These are phyloP conservation scores for Withania somnifera DNA, from an alignment of 305 asterid species.

Conservation along the genomic window DNA sequence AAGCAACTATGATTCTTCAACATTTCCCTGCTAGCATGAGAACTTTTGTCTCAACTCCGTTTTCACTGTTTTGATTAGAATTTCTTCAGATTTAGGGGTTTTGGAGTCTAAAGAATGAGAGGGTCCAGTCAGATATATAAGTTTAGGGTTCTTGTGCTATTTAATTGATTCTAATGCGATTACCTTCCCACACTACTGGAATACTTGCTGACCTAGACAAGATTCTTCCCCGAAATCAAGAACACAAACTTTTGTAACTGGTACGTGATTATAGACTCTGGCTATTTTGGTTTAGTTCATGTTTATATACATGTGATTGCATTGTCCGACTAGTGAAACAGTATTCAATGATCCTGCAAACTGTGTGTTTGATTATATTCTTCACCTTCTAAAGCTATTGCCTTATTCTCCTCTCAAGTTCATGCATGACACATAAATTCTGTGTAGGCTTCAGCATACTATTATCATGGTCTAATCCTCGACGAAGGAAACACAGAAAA, in stretches of 20 bases:
- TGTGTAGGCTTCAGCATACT: constrained; percentile 82
- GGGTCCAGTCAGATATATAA: neutral
- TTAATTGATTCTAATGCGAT: neutral
- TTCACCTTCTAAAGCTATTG: neutral
- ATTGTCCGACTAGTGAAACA: too few species aligned
- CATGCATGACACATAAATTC: neutral
- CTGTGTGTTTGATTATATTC: neutral
- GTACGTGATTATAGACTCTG: too few species aligned
- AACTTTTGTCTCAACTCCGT: neutral
- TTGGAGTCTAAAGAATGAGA: neutral
- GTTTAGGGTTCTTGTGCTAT: neutral
- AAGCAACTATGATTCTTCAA: neutral
- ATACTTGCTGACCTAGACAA: neutral
- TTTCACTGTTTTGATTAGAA: neutral
- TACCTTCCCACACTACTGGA: neutral
- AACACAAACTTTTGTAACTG: too few species aligned
- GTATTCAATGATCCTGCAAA: too few species aligned
- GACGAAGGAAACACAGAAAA: constrained; percentile 97
- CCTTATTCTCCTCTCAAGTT: neutral
- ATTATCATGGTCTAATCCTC: constrained; percentile 94
- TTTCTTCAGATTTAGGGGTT: neutral
- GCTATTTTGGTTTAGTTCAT: too few species aligned
- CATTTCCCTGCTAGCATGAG: neutral
- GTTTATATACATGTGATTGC: too few species aligned
- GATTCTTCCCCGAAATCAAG: too few species aligned